These are phyloP conservation scores for Picea sitchensis DNA, from an alignment of 75 land plant genomes.

Conservation along the genomic window DNA sequence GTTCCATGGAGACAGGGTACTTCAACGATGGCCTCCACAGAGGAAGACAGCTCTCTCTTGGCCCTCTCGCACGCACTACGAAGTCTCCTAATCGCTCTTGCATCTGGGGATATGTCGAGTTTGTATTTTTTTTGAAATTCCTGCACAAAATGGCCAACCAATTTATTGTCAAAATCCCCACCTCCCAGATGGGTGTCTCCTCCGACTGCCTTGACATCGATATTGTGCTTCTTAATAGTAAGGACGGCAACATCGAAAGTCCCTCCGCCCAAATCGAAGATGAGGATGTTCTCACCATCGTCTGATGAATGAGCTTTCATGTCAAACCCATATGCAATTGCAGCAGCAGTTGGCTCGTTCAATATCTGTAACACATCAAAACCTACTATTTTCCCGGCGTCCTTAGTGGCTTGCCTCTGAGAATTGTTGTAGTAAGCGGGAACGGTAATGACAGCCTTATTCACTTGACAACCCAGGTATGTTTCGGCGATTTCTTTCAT, in stretches of 20 bases:
- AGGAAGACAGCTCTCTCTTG: slow-evolving; percentile 18
- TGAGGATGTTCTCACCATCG: slow-evolving; percentile 17
- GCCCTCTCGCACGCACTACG: slow-evolving; percentile 21
- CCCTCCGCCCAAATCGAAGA: slow-evolving; percentile 30
- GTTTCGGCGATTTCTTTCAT: slow-evolving; percentile 17
- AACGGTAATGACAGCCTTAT: slow-evolving; percentile 19
- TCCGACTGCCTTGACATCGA: slow-evolving; percentile 14
- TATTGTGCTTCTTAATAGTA: slow-evolving; percentile 11
- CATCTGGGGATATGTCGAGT: slow-evolving; percentile 9
- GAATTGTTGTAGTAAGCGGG: slow-evolving; percentile 12
- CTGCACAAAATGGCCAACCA: slow-evolving; percentile 19
- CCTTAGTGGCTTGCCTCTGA: slow-evolving; percentile 27
- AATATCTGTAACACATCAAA: slow-evolving; percentile 19
- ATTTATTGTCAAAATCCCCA: slow-evolving; percentile 20
- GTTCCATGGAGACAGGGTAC: slow-evolving; percentile 10
- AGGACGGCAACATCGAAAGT: slow-evolving; percentile 26
- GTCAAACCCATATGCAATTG: slow-evolving; percentile 27
- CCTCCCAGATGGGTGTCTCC: slow-evolving; percentile 23
- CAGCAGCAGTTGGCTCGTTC: slow-evolving; percentile 32
- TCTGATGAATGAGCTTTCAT: background rate
- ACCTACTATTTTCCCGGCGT: slow-evolving; percentile 23
- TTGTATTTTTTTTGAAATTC: slow-evolving; percentile 25
- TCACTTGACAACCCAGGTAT: slow-evolving; percentile 9
- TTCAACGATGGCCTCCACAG: slow-evolving; percentile 25
- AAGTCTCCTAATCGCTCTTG: slow-evolving; percentile 17